A percentile compares a stretch with the other conserved stretches of the same genome.
These are phyloP conservation scores for Lanmaoa rubissima DNA, from an alignment of 768 basidiomycete genomes.

Conservation along the genomic window DNA sequence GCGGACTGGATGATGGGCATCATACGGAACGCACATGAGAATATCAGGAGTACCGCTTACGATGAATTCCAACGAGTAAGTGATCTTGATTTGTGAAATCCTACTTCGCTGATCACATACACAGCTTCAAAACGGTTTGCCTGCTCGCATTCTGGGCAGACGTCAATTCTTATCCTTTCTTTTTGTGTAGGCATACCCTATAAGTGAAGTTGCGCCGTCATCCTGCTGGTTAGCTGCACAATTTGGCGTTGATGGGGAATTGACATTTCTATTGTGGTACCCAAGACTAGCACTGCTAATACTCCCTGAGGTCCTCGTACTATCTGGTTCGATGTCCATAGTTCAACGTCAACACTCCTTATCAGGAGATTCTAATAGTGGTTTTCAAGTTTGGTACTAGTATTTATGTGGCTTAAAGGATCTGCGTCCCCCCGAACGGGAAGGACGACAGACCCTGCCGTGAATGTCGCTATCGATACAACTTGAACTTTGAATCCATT, in stretches of 20 bases:
- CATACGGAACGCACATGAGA: conserved; percentile 92
- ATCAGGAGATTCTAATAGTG: background rate
- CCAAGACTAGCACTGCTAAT: background rate
- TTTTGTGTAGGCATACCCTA: conserved; percentile 30
- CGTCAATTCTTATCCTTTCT: background rate
- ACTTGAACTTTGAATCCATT: background rate
- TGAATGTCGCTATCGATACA: conserved; percentile 5
- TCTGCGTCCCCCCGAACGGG: conserved; percentile 7
- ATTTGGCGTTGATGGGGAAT: background rate
- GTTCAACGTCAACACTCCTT: background rate
- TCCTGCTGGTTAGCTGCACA: background rate
- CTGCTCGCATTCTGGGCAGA: background rate
- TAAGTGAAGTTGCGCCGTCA: conserved; percentile 13
- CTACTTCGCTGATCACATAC: conserved; percentile 3
- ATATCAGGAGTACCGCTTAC: conserved; percentile 88
- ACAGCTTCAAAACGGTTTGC: conserved; percentile 50
- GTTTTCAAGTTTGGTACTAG: background rate
- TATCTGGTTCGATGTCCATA: conserved; percentile 2
- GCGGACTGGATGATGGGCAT: conserved; percentile 91
- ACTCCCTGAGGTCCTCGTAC: background rate
- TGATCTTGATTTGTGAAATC: background rate
- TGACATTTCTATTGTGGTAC: background rate
- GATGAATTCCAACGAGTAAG: conserved; percentile 93
- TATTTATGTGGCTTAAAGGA: background rate
- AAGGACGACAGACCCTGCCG: background rate